Evolutionary conservation across 2,329 filamentous ascomycete genomes (phyloP), one percentile per base, ranked within the genome.

Genomic region (Fusarium nygamai): DNA sequence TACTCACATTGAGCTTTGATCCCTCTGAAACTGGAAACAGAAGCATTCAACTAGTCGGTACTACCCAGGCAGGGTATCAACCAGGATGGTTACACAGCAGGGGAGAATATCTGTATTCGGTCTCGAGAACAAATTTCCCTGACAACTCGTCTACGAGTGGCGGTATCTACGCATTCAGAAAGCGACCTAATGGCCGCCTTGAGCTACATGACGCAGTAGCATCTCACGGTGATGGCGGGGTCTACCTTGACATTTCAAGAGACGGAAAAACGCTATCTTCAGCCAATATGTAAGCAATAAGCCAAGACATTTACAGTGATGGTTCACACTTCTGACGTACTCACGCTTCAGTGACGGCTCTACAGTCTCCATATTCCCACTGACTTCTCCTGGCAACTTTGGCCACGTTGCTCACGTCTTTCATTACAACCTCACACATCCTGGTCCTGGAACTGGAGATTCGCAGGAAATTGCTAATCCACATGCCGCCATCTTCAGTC

Each of bases 281-380:
- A 16, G 44, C 44, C 27, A 47, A 47, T 5, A 47, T 47, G 44
- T 47, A 16, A 29, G 44, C 6, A 11, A 5, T 8, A 13, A 16
- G 4, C 24, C 24, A 11, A 22, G 3, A 3, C 5, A 11, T 29
- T 47, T 29, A 3, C 24, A 14, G 0, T 4, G 7, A 7, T 1
- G 19, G 16, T 22, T 47, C 13, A 11, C 0, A 16, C 0, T 16
- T 22, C 44, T 47, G 0, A 29, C 13, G 0, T 22, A 8, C 6
- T 29, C 19, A 8, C 13, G 3, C 0, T 9, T 11, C 8, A 47
- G 44, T 19, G 44, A 47, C 19, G 44, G 44, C 27, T 47, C 44
- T 29, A 47, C 44, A 3, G 44, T 47, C 13, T 22, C 27, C 13
- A 16, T 47, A 16, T 22, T 47, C 13, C 44, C 44, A 16, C 4